Evolutionary conservation across 2,329 filamentous ascomycete genomes (phyloP), one percentile per base, ranked within the genome.

Genomic region (Neofusicoccum parvum): DNA sequence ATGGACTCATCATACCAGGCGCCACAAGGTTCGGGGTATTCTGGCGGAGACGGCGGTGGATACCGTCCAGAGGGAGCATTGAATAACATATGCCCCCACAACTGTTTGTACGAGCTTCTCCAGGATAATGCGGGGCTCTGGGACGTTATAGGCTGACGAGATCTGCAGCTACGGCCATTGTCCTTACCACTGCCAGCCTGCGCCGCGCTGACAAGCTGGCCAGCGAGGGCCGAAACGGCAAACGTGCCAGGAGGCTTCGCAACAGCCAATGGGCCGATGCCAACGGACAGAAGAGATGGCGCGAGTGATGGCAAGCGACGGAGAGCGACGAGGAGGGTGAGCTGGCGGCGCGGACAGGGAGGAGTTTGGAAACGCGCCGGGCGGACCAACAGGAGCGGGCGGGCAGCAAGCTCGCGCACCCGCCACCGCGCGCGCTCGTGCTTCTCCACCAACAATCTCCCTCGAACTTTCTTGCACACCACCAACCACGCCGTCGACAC

Each of bases 321-420:
- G 20, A 12, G 46, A 14, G 9, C 12, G 46, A 15, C 17, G 46
- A 17, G 17, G 20, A 32, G 12, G 2, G 48, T 34, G 6, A 32
- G 12, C 3, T n/a, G 27, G 4, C 7, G 48, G 11, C 6, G 27
- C 17, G 27, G 11, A 23, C 23, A 27, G 15, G 17, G 36, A 27
- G 27, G 6, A 12, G 37, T 43, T 34, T 46, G 23, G 14, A 32
- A 43, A 36, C 32, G 56, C 56, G 56, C 43, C 32, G 9, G 56
- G 32, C 43, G 27, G 41, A 11, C 56, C 56, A 60, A 60, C 56
- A 32, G 43, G 56, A 60, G n/a, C 15, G 15, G 27, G 39, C 54
- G 54, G 39, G 14, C 15, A 12, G 27, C 32, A 48, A 60, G 37
- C 50, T 53, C 50, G n/a, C 12, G 32, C 50, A 37, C 50, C 32